These are phyloP conservation scores for Yarrowia keelungensis DNA, from an alignment of 805 yeast species.

Conservation along the genomic window DNA sequence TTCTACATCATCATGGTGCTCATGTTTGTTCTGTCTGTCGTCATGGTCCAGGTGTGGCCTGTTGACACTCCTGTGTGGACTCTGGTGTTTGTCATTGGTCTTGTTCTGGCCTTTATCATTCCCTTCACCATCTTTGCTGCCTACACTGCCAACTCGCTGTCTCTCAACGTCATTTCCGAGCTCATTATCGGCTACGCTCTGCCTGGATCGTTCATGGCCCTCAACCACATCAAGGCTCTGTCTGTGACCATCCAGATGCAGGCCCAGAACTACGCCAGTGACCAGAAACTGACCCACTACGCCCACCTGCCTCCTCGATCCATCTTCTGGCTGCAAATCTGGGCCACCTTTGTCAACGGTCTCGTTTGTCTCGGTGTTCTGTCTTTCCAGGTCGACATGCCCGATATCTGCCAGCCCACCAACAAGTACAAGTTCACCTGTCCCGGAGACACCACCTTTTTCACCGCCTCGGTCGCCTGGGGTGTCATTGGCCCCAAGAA, in stretches of 20 bases:
- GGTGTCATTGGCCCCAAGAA: constrained; percentile 60
- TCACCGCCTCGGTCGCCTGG: constrained; percentile 56
- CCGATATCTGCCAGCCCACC: constrained; percentile 47
- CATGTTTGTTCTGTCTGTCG: constrained; percentile 55
- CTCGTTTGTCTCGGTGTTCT: constrained; percentile 49
- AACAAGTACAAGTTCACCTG: constrained; percentile 48
- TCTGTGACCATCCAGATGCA: constrained; percentile 58
- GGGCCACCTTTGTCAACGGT: constrained; percentile 54
- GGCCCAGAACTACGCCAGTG: constrained; percentile 63
- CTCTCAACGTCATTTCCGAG: constrained; percentile 68
- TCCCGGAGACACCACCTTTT: constrained; percentile 54
- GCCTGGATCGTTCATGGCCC: constrained; percentile 65
- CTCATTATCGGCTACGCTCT: constrained; percentile 68
- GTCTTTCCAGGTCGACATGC: constrained; percentile 49
- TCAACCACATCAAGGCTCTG: constrained; percentile 59
- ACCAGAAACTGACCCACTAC: constrained; percentile 67
- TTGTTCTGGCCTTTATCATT: constrained; percentile 63
- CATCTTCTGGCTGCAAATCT: constrained; percentile 57
- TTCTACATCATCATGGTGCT: constrained; percentile 58
- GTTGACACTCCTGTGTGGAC: constrained; percentile 67
- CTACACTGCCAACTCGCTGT: constrained; percentile 63
- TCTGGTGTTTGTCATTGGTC: constrained; percentile 62
- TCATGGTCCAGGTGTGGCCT: constrained; percentile 52
- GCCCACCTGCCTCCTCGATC: constrained; percentile 65
- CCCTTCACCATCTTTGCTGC: constrained; percentile 69